Conservation (phyloP, 768 basidiomycete genomes). For the Kwoniella heveanensis region DNA sequence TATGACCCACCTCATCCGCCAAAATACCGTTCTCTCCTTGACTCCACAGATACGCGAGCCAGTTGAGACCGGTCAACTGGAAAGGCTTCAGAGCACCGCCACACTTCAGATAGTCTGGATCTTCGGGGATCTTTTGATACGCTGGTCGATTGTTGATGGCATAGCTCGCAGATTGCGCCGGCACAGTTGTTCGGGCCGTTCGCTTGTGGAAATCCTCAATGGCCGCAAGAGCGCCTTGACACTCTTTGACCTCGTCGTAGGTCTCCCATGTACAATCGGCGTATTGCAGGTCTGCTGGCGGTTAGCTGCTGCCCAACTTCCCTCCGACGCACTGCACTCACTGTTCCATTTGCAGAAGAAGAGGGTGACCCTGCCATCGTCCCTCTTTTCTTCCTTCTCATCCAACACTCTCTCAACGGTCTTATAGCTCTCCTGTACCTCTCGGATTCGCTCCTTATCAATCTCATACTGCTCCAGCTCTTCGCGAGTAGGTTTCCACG, state of each 20-base stretch:
- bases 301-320: no score
- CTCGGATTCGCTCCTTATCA: constrained; percentile 85
- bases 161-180: constrained; percentile 78
- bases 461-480: constrained; percentile 85
- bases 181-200: constrained; percentile 76
- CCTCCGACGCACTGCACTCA: no score
- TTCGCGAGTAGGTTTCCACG: constrained; percentile 74
- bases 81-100: constrained; percentile 94
- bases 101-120: constrained; percentile 82
- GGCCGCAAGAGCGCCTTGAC: constrained; percentile 67
- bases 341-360: constrained; percentile 98
- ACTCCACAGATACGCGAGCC: constrained; percentile 96
- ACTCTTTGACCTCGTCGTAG: constrained; percentile 68
- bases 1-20: constrained; percentile 72
- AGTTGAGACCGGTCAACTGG: constrained; percentile 95
- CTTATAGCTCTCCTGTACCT: constrained; percentile 87
- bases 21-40: constrained; percentile 94
- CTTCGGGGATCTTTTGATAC: constrained; percentile 80
- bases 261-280: constrained; percentile 94
- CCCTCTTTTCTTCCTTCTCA: constrained; percentile 55
- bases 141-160: constrained; percentile 68
- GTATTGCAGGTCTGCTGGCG: constrained; percentile 76
- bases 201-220: constrained; percentile 78
- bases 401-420: constrained; percentile 83
- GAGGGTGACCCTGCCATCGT: constrained; percentile 61